Evolutionary conservation across 805 yeast species (phyloP).

Genomic region (Candida alai): DNA sequence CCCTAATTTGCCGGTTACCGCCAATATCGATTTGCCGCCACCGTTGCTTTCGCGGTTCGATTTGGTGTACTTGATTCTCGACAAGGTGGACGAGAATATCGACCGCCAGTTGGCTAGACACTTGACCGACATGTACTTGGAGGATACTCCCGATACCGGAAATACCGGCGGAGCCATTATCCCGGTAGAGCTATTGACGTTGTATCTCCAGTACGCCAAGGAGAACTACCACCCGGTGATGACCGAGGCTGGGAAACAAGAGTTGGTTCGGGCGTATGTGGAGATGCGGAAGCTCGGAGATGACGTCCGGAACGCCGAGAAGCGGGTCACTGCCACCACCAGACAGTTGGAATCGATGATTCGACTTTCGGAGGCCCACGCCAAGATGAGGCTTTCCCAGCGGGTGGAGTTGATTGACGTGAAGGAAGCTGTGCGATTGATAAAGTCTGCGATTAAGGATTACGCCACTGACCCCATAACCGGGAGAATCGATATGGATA

Average conservation of each 20-base stretch:
- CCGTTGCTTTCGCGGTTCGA: conserved; percentile 94
- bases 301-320: conserved; percentile 79
- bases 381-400: conserved; percentile 82
- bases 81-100: conserved; percentile 80
- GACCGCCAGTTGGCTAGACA: conserved; percentile 89
- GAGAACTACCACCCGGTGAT: conserved; percentile 77
- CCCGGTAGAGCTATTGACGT: conserved; percentile 83
- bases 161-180: conserved; percentile 60
- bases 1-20: conserved; percentile 91
- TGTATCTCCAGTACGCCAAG: conserved; percentile 92
- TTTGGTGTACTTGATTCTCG: conserved; percentile 85
- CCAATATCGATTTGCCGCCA: conserved; percentile 95
- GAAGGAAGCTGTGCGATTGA: conserved; percentile 87
- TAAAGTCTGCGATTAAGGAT: conserved; percentile 91
- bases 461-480: conserved; percentile 98
- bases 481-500: conserved; percentile 95
- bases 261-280: conserved; percentile 82
- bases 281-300: conserved; percentile 94
- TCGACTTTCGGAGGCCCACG: conserved; percentile 93
- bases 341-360: conserved; percentile 96
- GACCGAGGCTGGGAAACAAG: conserved; percentile 76
- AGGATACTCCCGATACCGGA: conserved; percentile 76
- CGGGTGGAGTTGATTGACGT: conserved; percentile 79
- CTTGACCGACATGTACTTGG: conserved; percentile 86
- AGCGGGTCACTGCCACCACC: conserved; percentile 95